These are phyloP conservation scores for Dryas alaskensis DNA, from an alignment of 306 rosid genomes.

Conservation along the genomic window DNA sequence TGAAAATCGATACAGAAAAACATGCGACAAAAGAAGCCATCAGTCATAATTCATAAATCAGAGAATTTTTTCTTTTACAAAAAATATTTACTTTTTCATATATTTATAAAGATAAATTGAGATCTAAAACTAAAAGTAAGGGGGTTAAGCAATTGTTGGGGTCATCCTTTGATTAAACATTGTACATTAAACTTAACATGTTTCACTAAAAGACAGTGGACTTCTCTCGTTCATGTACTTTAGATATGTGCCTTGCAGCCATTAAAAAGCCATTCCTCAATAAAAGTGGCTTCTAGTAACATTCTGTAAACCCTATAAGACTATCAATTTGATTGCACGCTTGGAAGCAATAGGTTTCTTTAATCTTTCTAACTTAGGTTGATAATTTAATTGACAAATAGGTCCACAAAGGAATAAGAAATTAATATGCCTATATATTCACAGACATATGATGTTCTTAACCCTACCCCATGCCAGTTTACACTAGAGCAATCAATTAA, in stretches of 20 bases:
- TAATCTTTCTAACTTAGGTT: background rate
- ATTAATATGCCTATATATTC: slow-evolving; percentile 6
- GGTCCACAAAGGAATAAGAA: background rate
- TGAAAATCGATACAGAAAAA: too few species aligned
- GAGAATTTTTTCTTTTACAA: too few species aligned
- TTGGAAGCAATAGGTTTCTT: background rate
- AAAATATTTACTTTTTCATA: too few species aligned
- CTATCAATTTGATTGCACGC: background rate
- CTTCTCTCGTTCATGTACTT: background rate
- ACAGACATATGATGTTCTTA: slow-evolving; percentile 9
- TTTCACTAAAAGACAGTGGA: slow-evolving; percentile 12
- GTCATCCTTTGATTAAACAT: background rate
- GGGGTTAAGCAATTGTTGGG: background rate
- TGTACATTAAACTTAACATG: slow-evolving; percentile 1
- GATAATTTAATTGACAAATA: slow-evolving; percentile 1
- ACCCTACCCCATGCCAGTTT: background rate
- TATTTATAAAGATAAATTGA: background rate
- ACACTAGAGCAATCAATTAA: background rate
- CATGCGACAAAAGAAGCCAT: too few species aligned
- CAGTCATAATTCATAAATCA: too few species aligned
- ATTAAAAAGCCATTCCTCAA: slow-evolving; percentile 1
- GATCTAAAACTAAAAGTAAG: too few species aligned
- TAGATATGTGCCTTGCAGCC: background rate
- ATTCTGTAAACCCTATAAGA: background rate
- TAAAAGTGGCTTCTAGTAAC: slow-evolving; percentile 14